These are phyloP conservation scores for Beauveria sp. DNA, from an alignment of 2,329 filamentous ascomycete genomes.

Conservation along the genomic window DNA sequence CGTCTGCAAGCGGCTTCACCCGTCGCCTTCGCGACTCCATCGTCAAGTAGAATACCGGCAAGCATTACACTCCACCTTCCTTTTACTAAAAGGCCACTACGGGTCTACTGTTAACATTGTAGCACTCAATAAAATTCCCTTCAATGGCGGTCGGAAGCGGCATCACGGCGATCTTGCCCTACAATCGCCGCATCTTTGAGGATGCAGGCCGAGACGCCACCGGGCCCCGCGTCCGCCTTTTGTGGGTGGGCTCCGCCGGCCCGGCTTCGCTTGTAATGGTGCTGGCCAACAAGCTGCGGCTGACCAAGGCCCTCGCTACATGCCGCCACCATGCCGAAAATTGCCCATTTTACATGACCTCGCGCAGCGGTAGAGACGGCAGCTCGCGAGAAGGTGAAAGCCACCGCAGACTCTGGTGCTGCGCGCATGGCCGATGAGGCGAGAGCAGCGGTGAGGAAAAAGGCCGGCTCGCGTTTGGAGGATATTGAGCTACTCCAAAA, in stretches of 20 bases:
- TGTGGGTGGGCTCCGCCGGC: constrained; percentile 26
- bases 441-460: constrained; percentile 22
- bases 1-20: constrained; percentile 30
- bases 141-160: constrained; percentile 30
- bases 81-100: too few relatives aligned
- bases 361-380: constrained; percentile 4
- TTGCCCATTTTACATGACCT: constrained; percentile 8
- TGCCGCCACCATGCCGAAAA: constrained; percentile 15
- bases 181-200: constrained; percentile 21
- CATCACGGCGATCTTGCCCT: constrained; percentile 26
- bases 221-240: constrained; percentile 19
- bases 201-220: constrained; percentile 7
- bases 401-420: constrained; percentile 18
- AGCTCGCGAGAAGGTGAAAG: constrained; percentile 20
- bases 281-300: constrained; percentile 19
- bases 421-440: constrained; percentile 28
- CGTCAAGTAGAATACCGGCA: constrained; percentile 12
- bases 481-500: constrained; percentile 24
- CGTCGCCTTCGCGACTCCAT: constrained; percentile 20
- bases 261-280: constrained; percentile 22
- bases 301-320: constrained; percentile 15
- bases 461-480: constrained; percentile 14
- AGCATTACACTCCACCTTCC: too few relatives aligned
- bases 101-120: constrained; percentile 18
- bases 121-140: constrained; percentile 24